Percentiles rank a stretch among this genome's conserved stretches.
Evolutionary conservation across 352 stramenopile genomes (phyloP).

Genomic region (Globisporangium iwayamae): DNA sequence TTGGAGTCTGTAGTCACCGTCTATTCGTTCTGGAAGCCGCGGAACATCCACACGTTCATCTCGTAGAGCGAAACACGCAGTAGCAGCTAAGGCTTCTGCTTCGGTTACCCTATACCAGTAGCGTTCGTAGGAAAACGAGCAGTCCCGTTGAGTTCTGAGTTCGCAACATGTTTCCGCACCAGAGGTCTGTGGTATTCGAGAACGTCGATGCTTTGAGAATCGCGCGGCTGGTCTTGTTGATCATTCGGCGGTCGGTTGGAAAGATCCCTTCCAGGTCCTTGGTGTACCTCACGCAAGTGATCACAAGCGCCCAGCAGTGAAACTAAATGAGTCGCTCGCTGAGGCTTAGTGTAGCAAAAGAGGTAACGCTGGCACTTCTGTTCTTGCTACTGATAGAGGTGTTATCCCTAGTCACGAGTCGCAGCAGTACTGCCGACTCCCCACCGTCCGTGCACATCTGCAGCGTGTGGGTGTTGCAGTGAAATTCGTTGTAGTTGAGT

Average conservation of each 20-base stretch:
- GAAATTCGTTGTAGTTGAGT: not conserved
- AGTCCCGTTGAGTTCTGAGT: not conserved
- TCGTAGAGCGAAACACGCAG: not conserved
- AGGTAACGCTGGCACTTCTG: not conserved
- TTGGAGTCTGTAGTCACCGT: not conserved
- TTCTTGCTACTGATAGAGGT: not conserved
- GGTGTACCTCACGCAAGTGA: not conserved
- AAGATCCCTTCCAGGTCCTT: no score
- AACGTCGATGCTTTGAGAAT: not conserved
- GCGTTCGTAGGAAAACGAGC: not conserved
- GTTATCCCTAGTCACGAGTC: not conserved
- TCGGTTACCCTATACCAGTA: not conserved
- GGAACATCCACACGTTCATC: not conserved
- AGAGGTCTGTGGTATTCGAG: conserved; percentile 2
- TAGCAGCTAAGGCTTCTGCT: not conserved
- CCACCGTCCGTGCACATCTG: not conserved
- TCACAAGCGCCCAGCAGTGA: not conserved
- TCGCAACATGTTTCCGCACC: not conserved
- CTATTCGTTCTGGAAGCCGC: not conserved
- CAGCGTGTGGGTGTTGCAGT: not conserved
- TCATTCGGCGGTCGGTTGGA: no score
- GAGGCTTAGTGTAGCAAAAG: not conserved
- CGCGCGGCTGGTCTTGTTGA: not conserved
- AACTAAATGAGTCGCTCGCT: not conserved
- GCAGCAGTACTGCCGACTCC: not conserved